These are phyloP conservation scores for Trichosporon sp. DNA, from an alignment of 1,284 basidiomycete species.

Conservation along the genomic window DNA sequence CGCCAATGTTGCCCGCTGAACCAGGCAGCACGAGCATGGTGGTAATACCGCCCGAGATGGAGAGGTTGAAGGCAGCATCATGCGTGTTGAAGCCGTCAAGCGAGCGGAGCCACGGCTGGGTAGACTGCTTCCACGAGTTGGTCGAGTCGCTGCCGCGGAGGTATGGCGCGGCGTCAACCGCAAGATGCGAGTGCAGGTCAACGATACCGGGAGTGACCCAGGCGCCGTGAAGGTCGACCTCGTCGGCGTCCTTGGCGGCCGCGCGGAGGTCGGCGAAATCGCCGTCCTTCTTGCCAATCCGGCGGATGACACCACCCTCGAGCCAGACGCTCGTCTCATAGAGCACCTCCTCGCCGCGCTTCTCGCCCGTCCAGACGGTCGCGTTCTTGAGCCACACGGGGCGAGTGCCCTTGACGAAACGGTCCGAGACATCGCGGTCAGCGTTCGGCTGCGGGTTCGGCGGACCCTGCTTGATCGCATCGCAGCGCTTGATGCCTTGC, in stretches of 20 bases:
- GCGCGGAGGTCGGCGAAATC: constrained; percentile 12
- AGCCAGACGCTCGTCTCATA: constrained; percentile 50
- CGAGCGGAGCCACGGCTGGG: constrained; percentile 51
- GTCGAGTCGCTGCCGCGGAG: constrained; percentile 51
- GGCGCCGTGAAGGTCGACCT: constrained; percentile 47
- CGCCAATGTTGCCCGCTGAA: constrained; percentile 42
- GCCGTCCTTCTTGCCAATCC: constrained; percentile 39
- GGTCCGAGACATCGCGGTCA: constrained; percentile 59
- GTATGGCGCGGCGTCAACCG: constrained; percentile 59
- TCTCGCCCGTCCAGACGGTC: constrained; percentile 69
- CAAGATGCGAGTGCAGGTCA: constrained; percentile 75
- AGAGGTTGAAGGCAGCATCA: constrained; percentile 49
- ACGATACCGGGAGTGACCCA: constrained; percentile 57
- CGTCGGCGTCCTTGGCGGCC: constrained; percentile 24
- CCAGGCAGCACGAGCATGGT: constrained; percentile 53
- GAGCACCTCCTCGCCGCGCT: constrained; percentile 58
- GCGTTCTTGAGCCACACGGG: constrained; percentile 69
- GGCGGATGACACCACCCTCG: constrained; percentile 50
- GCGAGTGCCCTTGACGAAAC: constrained; percentile 62
- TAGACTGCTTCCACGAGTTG: constrained; percentile 45
- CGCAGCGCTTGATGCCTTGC: constrained; percentile 41
- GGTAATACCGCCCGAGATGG: constrained; percentile 52
- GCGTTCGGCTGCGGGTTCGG: constrained; percentile 48
- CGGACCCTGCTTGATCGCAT: constrained; percentile 26
- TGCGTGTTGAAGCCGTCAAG: constrained; percentile 55